Evolutionary conservation across 1,139 yeast species (phyloP).

Genomic region (Chernovozyma aurita): DNA sequence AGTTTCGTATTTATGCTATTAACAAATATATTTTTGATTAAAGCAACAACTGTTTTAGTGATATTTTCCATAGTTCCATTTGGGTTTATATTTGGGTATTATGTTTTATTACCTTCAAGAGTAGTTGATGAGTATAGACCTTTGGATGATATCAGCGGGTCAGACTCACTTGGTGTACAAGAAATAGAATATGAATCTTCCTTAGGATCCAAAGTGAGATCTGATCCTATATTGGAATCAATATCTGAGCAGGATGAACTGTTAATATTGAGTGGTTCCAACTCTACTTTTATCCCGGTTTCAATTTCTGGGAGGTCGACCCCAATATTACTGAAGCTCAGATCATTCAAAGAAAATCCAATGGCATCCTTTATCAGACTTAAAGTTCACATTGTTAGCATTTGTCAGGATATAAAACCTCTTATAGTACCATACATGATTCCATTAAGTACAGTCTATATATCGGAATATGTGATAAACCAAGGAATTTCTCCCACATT

Average conservation of each 20-base stretch:
- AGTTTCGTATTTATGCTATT: slow-evolving; percentile 46
- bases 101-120: slow-evolving; percentile 22
- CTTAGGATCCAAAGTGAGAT: not conserved
- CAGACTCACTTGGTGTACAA: not conserved
- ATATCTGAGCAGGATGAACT: not conserved
- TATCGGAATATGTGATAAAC: slow-evolving; percentile 83
- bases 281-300: not conserved
- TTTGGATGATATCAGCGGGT: not conserved
- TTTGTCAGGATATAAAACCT: slow-evolving; percentile 43
- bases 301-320: not conserved
- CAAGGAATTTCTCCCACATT: slow-evolving; percentile 90
- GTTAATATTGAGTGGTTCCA: not conserved
- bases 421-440: slow-evolving; percentile 70
- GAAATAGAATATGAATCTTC: not conserved
- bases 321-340: not conserved
- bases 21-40: slow-evolving; percentile 32
- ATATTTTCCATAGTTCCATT: slow-evolving; percentile 33
- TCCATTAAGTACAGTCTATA: slow-evolving; percentile 78
- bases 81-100: slow-evolving; percentile 30
- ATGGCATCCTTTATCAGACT: not conserved
- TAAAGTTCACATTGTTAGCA: slow-evolving; percentile 23
- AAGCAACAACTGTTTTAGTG: slow-evolving; percentile 28
- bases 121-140: not conserved
- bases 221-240: not conserved
- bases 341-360: not conserved